Evolutionary conservation across 1,284 basidiomycete genomes (phyloP).

Genomic region (Phlebopus sp.): DNA sequence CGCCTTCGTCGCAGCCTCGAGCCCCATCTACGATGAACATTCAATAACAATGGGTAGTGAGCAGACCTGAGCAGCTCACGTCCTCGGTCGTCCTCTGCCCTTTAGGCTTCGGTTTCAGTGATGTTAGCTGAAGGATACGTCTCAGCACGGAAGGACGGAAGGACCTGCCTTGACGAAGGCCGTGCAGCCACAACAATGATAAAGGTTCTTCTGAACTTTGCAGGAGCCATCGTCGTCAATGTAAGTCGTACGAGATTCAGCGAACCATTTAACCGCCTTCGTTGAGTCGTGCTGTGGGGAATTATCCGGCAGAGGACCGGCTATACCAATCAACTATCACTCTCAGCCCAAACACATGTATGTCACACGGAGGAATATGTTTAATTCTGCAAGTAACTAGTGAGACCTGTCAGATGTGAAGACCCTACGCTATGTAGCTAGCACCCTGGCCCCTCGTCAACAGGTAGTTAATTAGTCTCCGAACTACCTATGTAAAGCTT

Average conservation of each 20-base stretch:
- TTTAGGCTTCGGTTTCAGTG: conserved; percentile 46
- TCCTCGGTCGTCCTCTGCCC: conserved; percentile 65
- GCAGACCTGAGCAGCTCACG: conserved; percentile 38
- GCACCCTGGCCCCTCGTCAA: conserved; percentile 8
- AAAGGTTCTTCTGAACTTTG: conserved; percentile 46
- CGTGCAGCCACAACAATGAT: conserved; percentile 76
- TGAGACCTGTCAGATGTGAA: no score
- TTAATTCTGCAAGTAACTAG: no score
- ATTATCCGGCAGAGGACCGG: no score
- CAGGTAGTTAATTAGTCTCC: conserved; percentile 26
- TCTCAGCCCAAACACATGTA: neutral
- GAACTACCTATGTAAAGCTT: conserved; percentile 21
- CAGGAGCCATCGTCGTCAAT: conserved; percentile 8
- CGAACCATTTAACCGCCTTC: neutral
- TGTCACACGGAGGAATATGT: neutral
- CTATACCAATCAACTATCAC: no score
- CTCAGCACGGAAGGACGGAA: neutral
- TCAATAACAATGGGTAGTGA: neutral
- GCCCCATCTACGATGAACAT: conserved; percentile 54
- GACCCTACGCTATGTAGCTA: no score
- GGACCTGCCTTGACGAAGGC: conserved; percentile 70
- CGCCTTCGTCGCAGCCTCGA: conserved; percentile 84
- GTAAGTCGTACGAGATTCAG: neutral
- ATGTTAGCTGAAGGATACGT: neutral
- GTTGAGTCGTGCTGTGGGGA: no score